These are phyloP conservation scores for Lentinula lateritia DNA, from an alignment of 768 basidiomycete species.

Conservation along the genomic window DNA sequence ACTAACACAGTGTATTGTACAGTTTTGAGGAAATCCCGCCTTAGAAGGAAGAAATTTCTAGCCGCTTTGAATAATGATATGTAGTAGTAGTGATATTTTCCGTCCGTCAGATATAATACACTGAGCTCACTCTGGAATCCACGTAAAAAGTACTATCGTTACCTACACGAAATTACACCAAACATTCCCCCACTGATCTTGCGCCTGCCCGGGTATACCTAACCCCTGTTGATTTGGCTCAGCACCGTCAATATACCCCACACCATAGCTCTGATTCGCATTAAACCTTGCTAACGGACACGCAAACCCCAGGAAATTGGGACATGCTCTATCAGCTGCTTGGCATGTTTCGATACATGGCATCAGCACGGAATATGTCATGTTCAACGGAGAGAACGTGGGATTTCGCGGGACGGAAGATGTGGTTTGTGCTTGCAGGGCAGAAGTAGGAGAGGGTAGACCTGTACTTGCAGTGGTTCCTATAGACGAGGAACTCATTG, in stretches of 20 bases:
- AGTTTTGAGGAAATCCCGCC: too few relatives aligned
- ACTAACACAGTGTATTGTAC: too few relatives aligned
- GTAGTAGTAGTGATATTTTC: too few relatives aligned
- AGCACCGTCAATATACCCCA: constrained; percentile 64
- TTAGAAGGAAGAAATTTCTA: too few relatives aligned
- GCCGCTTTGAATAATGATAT: too few relatives aligned
- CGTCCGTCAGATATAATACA: not conserved
- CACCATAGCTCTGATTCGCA: constrained; percentile 65
- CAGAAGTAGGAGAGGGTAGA: constrained; percentile 36
- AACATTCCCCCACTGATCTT: constrained; percentile 70
- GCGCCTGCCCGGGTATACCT: constrained; percentile 48
- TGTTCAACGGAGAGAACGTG: constrained; percentile 37
- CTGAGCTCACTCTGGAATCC: not conserved
- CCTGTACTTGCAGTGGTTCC: constrained; percentile 22
- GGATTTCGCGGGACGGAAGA: constrained; percentile 37
- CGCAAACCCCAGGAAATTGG: constrained; percentile 60
- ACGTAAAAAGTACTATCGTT: too few relatives aligned
- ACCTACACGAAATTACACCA: constrained; percentile 51
- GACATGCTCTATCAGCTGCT: constrained; percentile 71
- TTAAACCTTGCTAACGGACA: constrained; percentile 63
- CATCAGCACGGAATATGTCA: constrained; percentile 54
- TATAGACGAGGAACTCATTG: constrained; percentile 8
- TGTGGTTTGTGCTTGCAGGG: constrained; percentile 40
- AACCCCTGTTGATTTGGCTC: constrained; percentile 37
- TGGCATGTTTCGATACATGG: constrained; percentile 81